Conservation (phyloP, 2,329 filamentous ascomycete species). For the Phoma herbarum region DNA sequence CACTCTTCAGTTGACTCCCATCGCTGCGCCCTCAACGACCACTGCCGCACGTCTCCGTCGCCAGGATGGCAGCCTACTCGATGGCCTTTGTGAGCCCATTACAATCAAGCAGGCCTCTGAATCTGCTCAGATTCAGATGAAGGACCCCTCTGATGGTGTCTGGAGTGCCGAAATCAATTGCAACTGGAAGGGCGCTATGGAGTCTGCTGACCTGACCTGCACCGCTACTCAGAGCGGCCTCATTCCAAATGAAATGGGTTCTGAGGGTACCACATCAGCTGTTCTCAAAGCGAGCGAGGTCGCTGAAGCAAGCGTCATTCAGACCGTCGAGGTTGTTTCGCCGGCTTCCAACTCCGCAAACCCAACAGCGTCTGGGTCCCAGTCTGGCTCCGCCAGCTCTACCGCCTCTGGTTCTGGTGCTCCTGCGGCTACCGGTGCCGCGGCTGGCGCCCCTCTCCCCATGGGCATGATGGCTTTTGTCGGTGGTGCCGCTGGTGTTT, state of each 20-base stretch:
- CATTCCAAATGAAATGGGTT: slow-evolving; percentile 3
- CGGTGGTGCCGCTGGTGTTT: slow-evolving; percentile 34
- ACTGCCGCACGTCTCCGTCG: slow-evolving; percentile 30
- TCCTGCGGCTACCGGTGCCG: slow-evolving; percentile 28
- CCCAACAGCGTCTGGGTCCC: slow-evolving; percentile 16
- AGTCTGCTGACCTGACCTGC: slow-evolving; percentile 36
- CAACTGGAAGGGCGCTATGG: slow-evolving; percentile 33
- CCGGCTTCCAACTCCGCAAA: slow-evolving; percentile 22
- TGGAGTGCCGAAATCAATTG: slow-evolving; percentile 35
- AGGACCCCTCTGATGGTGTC: slow-evolving; percentile 29
- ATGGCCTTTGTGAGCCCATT: slow-evolving; percentile 29
- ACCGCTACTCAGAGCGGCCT: slow-evolving; percentile 26
- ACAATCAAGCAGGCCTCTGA: slow-evolving; percentile 38
- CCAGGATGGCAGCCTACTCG: slow-evolving; percentile 19
- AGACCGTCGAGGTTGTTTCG: slow-evolving; percentile 28
- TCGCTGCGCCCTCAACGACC: slow-evolving; percentile 25
- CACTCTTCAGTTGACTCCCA: slow-evolving; percentile 17
- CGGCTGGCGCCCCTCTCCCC: slow-evolving; percentile 29
- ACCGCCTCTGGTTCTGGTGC: slow-evolving; percentile 24
- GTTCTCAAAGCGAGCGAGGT: slow-evolving; percentile 23
- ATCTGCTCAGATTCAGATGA: slow-evolving; percentile 32
- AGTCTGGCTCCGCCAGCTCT: slow-evolving; percentile 6
- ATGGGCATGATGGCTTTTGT: slow-evolving; percentile 33
- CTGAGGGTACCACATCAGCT: not conserved
- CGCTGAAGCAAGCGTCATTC: slow-evolving; percentile 3